Percentiles rank a stretch among this genome's conserved stretches.
These are phyloP conservation scores for Parathielavia hyrcaniae DNA, from an alignment of 495 filamentous ascomycete species.

Conservation along the genomic window DNA sequence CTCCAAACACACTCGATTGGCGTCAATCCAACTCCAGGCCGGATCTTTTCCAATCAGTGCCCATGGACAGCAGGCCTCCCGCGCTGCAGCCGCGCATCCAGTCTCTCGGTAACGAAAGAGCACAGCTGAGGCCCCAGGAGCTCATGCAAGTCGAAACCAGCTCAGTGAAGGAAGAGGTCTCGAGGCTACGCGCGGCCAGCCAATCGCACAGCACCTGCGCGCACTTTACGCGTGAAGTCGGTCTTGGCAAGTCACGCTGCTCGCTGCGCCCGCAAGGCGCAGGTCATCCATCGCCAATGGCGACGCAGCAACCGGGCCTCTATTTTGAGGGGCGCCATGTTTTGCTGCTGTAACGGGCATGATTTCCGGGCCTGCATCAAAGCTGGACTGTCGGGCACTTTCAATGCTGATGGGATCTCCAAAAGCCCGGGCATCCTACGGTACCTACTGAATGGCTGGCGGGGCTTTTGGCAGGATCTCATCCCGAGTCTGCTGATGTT, in stretches of 20 bases:
- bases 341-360: constrained; percentile 5
- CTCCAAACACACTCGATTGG: neutral
- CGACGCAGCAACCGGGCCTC: constrained; percentile 7
- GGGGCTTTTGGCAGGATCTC: neutral
- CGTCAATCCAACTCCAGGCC: neutral
- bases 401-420: no score
- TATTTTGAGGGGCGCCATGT: constrained; percentile 1
- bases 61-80: constrained; percentile 6
- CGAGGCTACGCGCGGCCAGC: neutral
- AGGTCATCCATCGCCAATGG: neutral
- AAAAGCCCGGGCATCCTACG: neutral
- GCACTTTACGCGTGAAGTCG: constrained; percentile 13
- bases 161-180: neutral
- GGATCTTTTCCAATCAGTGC: constrained; percentile 10
- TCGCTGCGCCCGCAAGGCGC: constrained; percentile 10
- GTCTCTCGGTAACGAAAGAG: constrained; percentile 5
- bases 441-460: neutral
- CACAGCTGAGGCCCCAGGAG: neutral
- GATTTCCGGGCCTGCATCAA: neutral
- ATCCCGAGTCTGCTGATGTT: neutral
- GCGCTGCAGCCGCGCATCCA: constrained; percentile 15
- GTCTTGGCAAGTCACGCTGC: constrained; percentile 1
- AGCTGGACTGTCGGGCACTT: no score
- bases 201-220: constrained; percentile 10
- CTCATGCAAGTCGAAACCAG: neutral